phyloP scores from a whole-genome alignment of 176 grass and related monocot genomes.

The Cocos nucifera region DNA sequence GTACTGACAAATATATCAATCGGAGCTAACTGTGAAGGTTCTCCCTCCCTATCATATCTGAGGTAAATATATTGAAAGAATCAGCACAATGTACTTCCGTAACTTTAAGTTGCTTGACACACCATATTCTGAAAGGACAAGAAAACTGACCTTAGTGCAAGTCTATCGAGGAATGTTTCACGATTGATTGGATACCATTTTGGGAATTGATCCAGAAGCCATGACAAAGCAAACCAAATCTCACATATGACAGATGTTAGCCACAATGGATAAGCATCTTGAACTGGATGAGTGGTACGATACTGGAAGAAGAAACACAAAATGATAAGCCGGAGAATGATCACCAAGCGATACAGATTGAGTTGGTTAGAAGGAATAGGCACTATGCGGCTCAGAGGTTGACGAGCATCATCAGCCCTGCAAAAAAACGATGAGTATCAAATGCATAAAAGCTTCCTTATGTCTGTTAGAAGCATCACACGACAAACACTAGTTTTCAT shows the following conservation, averaged over 20 bases:
- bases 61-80: slow-evolving; percentile 1
- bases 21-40: slow-evolving; percentile 71
- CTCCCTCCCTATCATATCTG: slow-evolving; percentile 90
- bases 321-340: slow-evolving; percentile 78
- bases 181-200: slow-evolving; percentile 89
- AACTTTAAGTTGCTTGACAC: too few species aligned
- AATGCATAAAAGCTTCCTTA: too few species aligned
- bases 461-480: too few species aligned
- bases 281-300: slow-evolving; percentile 75
- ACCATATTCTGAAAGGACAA: too few species aligned
- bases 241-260: slow-evolving; percentile 93
- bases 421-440: slow-evolving; percentile 12
- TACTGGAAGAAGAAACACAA: slow-evolving; percentile 96
- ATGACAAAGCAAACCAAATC: slow-evolving; percentile 93
- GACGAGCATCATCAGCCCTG: slow-evolving; percentile 96
- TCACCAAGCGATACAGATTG: slow-evolving; percentile 70
- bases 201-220: slow-evolving; percentile 94
- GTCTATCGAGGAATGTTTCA: slow-evolving; percentile 81
- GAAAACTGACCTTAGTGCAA: slow-evolving; percentile 64
- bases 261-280: slow-evolving; percentile 82
- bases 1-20: slow-evolving; percentile 93
- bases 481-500: too few species aligned
- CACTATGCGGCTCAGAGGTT: slow-evolving; percentile 82
- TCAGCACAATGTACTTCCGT: too few species aligned
- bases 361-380: slow-evolving; percentile 67